phyloP scores from a whole-genome alignment of 1,284 basidiomycete genomes.

The Takashimella tepidaria region DNA sequence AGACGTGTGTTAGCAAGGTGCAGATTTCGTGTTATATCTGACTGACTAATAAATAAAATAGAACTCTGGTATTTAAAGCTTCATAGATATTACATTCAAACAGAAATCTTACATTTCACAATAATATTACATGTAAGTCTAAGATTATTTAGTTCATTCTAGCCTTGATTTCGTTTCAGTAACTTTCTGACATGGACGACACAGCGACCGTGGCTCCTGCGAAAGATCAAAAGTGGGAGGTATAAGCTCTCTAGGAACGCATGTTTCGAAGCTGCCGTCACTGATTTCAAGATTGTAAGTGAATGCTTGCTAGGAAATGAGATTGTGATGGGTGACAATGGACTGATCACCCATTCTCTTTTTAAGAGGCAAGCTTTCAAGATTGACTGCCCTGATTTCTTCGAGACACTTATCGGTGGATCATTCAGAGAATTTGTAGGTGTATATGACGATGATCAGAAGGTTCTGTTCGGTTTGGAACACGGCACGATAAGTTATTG shows the following conservation, averaged over 20 bases:
- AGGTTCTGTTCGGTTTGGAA: background rate
- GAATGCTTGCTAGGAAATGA: too few species aligned
- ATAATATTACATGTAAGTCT: constrained; percentile 43
- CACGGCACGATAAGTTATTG: too few species aligned
- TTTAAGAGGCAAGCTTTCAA: constrained; percentile 38
- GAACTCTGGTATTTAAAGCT: constrained; percentile 37
- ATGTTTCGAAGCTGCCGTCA: constrained; percentile 41
- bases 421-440: constrained; percentile 45
- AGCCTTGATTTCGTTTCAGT: background rate
- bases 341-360: background rate
- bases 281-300: constrained; percentile 37
- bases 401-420: constrained; percentile 37
- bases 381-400: constrained; percentile 38
- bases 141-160: too few species aligned
- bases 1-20: too few species aligned
- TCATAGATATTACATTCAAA: constrained; percentile 46
- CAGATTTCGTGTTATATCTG: too few species aligned
- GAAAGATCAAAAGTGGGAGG: constrained; percentile 30
- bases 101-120: constrained; percentile 42
- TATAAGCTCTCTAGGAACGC: constrained; percentile 36
- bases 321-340: background rate
- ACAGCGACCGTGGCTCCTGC: constrained; percentile 44
- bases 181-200: background rate
- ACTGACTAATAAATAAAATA: constrained; percentile 5
- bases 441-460: background rate